A percentile compares a stretch with the other conserved stretches of the same genome.
phyloP scores from a whole-genome alignment of 345 rosid genomes.

The Melaleuca quinquenervia region DNA sequence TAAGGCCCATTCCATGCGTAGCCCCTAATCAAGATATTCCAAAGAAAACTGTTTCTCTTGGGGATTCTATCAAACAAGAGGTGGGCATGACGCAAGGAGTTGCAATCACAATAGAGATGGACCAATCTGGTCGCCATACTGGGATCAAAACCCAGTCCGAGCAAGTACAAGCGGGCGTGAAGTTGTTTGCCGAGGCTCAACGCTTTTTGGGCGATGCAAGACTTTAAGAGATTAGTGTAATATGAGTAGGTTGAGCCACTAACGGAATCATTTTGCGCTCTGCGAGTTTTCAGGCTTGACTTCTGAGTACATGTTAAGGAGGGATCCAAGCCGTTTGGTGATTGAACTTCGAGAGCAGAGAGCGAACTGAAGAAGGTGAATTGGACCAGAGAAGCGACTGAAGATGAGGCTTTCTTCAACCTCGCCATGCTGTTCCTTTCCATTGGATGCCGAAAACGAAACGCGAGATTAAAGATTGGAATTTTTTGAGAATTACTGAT shows the following conservation, averaged over 20 bases:
- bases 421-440: not conserved
- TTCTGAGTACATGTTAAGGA: not conserved
- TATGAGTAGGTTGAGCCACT: not conserved
- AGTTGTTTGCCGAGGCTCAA: conserved; percentile 16
- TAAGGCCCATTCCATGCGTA: conserved; percentile 27
- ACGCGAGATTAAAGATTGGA: not conserved
- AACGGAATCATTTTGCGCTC: not conserved
- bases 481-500: not conserved
- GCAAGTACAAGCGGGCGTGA: conserved; percentile 13
- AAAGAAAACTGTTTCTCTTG: conserved; percentile 11
- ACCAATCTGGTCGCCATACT: conserved; percentile 17
- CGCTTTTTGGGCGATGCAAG: conserved; percentile 14
- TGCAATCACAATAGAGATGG: conserved; percentile 13
- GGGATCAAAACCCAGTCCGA: conserved; percentile 9
- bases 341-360: not conserved
- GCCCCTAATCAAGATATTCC: conserved; percentile 26
- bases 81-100: conserved; percentile 8
- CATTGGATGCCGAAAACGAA: not conserved
- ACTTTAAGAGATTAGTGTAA: conserved; percentile 2
- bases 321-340: not conserved
- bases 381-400: not conserved
- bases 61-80: conserved; percentile 26
- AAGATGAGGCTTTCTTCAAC: not conserved
- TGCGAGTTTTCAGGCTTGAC: not conserved
- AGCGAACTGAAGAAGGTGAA: not conserved